phyloP scores from a whole-genome alignment of 345 rosid species.

The Bretschneidera sinensis region DNA sequence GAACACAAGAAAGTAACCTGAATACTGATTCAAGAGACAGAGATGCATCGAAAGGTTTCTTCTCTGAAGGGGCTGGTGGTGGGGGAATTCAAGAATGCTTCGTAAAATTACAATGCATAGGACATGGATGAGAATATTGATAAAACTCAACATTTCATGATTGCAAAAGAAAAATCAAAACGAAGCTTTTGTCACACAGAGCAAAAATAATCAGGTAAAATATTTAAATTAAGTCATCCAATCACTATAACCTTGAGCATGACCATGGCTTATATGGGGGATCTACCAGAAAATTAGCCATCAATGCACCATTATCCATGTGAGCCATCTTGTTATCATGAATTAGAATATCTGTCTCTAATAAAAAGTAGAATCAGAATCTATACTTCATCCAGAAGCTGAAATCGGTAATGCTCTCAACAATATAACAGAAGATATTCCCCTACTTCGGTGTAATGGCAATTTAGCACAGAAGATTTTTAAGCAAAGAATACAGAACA shows the following conservation, averaged over 20 bases:
- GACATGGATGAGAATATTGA: neutral
- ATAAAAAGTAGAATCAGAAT: too few species aligned
- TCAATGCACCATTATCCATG: too few species aligned
- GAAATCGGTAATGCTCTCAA: too few species aligned
- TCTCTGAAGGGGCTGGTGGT: too few species aligned
- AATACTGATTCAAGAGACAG: too few species aligned
- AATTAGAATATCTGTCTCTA: too few species aligned
- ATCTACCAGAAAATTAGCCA: neutral
- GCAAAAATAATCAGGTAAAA: neutral
- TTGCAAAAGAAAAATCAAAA: neutral
- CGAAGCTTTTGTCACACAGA: neutral
- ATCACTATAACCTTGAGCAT: too few species aligned
- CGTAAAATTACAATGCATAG: neutral
- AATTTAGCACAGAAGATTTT: neutral
- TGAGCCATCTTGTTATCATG: too few species aligned
- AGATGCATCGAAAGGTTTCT: too few species aligned
- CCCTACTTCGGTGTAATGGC: too few species aligned
- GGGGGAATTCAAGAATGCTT: neutral
- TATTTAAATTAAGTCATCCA: neutral
- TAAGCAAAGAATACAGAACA: neutral
- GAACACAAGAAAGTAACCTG: constrained; percentile 1
- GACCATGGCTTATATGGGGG: neutral
- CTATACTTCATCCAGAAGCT: too few species aligned
- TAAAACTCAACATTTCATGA: neutral
- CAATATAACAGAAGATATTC: too few species aligned